These are phyloP conservation scores for Neurospora pannonica DNA, from an alignment of 495 filamentous ascomycete species.

Conservation along the genomic window DNA sequence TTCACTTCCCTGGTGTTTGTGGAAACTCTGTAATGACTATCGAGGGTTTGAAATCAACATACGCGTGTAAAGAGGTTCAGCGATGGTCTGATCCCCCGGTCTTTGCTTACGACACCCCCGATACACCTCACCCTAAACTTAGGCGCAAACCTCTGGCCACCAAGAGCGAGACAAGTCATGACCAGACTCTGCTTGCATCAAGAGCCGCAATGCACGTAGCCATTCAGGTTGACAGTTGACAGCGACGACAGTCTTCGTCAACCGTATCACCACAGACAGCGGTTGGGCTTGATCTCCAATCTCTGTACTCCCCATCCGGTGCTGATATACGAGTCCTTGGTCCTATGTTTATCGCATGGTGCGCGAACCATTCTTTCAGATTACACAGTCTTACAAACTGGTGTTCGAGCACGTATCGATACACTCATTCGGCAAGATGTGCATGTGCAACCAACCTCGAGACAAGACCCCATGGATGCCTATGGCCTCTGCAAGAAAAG, in stretches of 20 bases:
- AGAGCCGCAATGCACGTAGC: background rate
- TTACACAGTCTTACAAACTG: background rate
- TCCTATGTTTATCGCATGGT: background rate
- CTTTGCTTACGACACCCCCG: background rate
- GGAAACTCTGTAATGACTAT: background rate
- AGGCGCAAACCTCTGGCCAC: background rate
- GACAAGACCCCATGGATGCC: background rate
- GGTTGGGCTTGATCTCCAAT: background rate
- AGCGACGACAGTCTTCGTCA: background rate
- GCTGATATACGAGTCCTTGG: background rate
- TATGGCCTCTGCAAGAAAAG: background rate
- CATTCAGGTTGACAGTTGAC: background rate
- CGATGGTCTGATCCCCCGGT: background rate
- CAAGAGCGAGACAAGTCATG: background rate
- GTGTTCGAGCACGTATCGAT: background rate
- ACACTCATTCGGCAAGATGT: background rate
- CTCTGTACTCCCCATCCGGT: background rate
- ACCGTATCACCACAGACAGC: background rate
- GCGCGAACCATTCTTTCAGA: background rate
- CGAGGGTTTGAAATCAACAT: background rate
- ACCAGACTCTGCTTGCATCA: background rate
- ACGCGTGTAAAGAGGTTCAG: background rate
- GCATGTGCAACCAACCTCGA: background rate
- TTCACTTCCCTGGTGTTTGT: background rate
- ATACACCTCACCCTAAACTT: background rate